Evolutionary conservation across 179 eudicot genomes (phyloP), one percentile per base, ranked within the genome.

Genomic region (Drosera spatulata): DNA sequence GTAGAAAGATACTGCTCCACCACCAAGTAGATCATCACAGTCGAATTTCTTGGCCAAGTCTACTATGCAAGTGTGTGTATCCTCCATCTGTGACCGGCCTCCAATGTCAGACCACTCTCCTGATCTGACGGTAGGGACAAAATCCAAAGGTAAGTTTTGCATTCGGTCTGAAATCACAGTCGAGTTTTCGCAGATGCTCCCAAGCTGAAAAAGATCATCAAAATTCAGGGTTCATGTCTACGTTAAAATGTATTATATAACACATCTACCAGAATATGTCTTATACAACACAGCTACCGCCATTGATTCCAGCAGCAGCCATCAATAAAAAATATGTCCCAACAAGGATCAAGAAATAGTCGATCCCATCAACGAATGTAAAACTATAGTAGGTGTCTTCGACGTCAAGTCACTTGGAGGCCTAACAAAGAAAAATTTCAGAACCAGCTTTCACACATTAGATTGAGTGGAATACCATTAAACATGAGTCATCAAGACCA

Each of bases 61-160:
- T 4, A 70, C 53, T 50, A 94, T 94, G 55, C 96, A 90, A 8
- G 85, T 74, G 71, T 94, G 95, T 38, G 99, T 85, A 69, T 94
- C 97, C 62, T 90, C 99, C 97, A 94, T 94, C 66, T 79, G 61
- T 53, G 64, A 59, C 33, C 99, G 88, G 10, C 75, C 77, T 64
- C 97, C 97, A 53, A 94, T 90, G 67, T 94, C 97, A 56, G 88
- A 77, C 88, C 94, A 94, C 60, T 83, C 99, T 56, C 99, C 99
- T 59, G 97, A 85, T 58, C 99, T 79, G 45, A 90, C 85, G 51
- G 62, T 49, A 37, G 96, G 99, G 39, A 75, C 44, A 64, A 83
- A 90, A 12, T 76, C 80, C 13, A 55, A 39, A 6, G 66, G 50
- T 43, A 68, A 60, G 61, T 56, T 79, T 39, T 66, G 69, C 53